Percentiles rank a stretch among this genome's conserved stretches.
These are phyloP conservation scores for Naumovozyma baii DNA, from an alignment of 805 yeast genomes.

Conservation along the genomic window DNA sequence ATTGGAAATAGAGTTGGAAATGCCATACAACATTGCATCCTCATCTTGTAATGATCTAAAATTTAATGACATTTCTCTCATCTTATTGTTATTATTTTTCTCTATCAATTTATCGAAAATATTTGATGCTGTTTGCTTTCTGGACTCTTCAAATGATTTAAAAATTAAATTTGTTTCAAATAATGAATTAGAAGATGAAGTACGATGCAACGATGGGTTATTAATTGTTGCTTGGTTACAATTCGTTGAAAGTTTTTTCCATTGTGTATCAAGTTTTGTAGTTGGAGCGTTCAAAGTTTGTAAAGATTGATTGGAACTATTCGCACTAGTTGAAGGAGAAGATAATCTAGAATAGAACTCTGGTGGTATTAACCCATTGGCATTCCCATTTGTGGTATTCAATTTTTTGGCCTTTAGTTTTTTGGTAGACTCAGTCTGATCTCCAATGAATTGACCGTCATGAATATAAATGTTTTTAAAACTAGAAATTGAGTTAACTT, in stretches of 20 bases:
- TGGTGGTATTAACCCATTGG: slow-evolving; percentile 27
- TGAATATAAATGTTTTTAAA: slow-evolving; percentile 28
- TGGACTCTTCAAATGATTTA: slow-evolving; percentile 24
- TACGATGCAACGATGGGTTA: not conserved
- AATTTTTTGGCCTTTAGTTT: slow-evolving; percentile 8
- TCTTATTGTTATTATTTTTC: slow-evolving; percentile 6
- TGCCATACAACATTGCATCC: slow-evolving; percentile 27
- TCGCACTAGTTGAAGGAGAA: slow-evolving; percentile 26
- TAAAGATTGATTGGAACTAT: slow-evolving; percentile 24
- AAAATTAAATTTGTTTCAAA: slow-evolving; percentile 22
- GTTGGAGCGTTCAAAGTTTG: slow-evolving; percentile 3
- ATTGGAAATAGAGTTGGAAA: not conserved
- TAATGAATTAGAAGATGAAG: slow-evolving; percentile 5
- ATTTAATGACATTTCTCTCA: slow-evolving; percentile 4
- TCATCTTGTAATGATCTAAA: slow-evolving; percentile 19
- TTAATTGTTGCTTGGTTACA: too few species aligned
- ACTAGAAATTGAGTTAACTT: slow-evolving; percentile 4
- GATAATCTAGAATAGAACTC: slow-evolving; percentile 29
- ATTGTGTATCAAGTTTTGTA: slow-evolving; percentile 1
- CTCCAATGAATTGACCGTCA: slow-evolving; percentile 25
- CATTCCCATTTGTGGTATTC: slow-evolving; percentile 2
- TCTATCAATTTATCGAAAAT: slow-evolving; percentile 7
- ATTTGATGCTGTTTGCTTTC: slow-evolving; percentile 11
- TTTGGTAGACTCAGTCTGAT: slow-evolving; percentile 1
- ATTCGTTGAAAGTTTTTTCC: too few species aligned